A percentile compares a stretch with the other conserved stretches of the same genome.
phyloP scores from a whole-genome alignment of 1,284 basidiomycete species.

The Takashimella tepidaria region DNA sequence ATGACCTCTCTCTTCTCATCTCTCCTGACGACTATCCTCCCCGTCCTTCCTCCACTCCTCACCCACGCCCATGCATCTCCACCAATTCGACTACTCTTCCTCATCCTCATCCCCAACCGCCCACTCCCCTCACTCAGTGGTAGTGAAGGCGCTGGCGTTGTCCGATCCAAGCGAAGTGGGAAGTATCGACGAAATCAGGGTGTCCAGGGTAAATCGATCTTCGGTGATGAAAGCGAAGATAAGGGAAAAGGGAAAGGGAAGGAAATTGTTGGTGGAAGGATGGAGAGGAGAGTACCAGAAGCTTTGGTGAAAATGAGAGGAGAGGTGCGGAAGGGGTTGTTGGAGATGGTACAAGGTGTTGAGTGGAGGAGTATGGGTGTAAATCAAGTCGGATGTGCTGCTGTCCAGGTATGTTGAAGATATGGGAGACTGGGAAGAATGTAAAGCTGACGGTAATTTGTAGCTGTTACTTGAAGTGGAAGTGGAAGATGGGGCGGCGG shows the following conservation, averaged over 20 bases:
- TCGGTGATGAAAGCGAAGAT: constrained; percentile 34
- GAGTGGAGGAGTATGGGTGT: constrained; percentile 77
- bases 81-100: constrained; percentile 69
- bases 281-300: constrained; percentile 34
- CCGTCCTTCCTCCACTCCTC: constrained; percentile 60
- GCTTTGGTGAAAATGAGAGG: constrained; percentile 16
- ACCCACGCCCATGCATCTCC: constrained; percentile 84
- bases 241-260: constrained; percentile 11
- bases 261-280: constrained; percentile 3
- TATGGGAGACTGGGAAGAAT: no score
- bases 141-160: constrained; percentile 17
- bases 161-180: constrained; percentile 44
- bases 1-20: constrained; percentile 52
- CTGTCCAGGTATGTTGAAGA: constrained; percentile 59
- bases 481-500: constrained; percentile 58
- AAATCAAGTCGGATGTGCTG: constrained; percentile 73
- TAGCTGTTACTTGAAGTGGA: constrained; percentile 77
- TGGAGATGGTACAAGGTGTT: constrained; percentile 58
- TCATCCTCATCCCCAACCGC: constrained; percentile 57
- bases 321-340: constrained; percentile 54
- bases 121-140: constrained; percentile 51
- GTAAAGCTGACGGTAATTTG: neutral
- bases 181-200: constrained; percentile 45
- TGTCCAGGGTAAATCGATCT: constrained; percentile 45
- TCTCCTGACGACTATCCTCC: constrained; percentile 40